A percentile compares a stretch with the other conserved stretches of the same genome.
Conservation (phyloP, 257 asterid species). For the Eustoma russellianum region DNA sequence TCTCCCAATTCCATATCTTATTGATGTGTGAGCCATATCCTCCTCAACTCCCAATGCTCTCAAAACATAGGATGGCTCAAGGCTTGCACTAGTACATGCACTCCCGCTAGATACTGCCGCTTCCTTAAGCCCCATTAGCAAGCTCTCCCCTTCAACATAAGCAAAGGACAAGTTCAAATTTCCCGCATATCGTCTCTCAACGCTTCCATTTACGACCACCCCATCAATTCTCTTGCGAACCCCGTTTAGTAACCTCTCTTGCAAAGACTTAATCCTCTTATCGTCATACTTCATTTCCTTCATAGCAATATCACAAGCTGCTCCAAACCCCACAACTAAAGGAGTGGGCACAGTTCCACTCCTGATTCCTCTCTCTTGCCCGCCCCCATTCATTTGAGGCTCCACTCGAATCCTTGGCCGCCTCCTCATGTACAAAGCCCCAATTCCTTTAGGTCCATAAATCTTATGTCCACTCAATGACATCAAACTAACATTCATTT, state of each 20-base stretch:
- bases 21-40: slow-evolving; percentile 97
- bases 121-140: slow-evolving; percentile 96
- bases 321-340: slow-evolving; percentile 88
- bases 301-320: slow-evolving; percentile 85
- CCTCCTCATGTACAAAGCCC: slow-evolving; percentile 83
- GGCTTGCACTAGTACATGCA: slow-evolving; percentile 95
- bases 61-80: slow-evolving; percentile 94
- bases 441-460: slow-evolving; percentile 93
- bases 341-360: slow-evolving; percentile 98
- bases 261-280: slow-evolving; percentile 49
- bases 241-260: slow-evolving; percentile 61
- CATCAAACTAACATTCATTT: slow-evolving; percentile 91
- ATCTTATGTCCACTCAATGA: slow-evolving; percentile 94
- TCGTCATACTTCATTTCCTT: slow-evolving; percentile 93
- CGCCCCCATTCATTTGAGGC: slow-evolving; percentile 98
- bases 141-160: slow-evolving; percentile 95
- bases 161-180: slow-evolving; percentile 92
- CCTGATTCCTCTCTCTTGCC: slow-evolving; percentile 97
- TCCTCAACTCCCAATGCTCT: slow-evolving; percentile 98
- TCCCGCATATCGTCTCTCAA: slow-evolving; percentile 70
- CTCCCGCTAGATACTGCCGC: slow-evolving; percentile 98
- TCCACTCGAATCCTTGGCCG: slow-evolving; percentile 94
- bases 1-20: slow-evolving; percentile 97
- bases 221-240: slow-evolving; percentile 62
- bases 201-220: slow-evolving; percentile 90